phyloP scores from a whole-genome alignment of 225 moss, liverwort and hornwort genomes.

The Thuidium tamariscinum region DNA sequence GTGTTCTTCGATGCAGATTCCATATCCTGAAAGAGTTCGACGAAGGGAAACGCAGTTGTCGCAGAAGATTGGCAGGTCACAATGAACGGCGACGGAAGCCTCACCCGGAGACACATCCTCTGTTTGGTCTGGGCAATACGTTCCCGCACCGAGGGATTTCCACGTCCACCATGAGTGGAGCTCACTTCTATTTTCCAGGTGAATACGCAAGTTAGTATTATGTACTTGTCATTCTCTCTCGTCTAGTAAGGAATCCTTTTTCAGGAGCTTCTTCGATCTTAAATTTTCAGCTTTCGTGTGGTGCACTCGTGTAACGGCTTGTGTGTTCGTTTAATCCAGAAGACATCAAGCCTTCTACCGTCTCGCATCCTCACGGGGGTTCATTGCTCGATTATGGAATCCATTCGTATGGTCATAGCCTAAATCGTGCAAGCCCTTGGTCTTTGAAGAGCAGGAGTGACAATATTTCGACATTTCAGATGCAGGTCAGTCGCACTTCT shows the following conservation, averaged over 20 bases:
- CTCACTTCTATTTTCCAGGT: slow-evolving; percentile 12
- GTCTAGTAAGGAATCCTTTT: neutral
- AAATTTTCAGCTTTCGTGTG: neutral
- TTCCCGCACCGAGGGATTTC: slow-evolving; percentile 34
- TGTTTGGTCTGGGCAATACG: slow-evolving; percentile 21
- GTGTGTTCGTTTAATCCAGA: neutral
- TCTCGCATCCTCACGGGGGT: slow-evolving; percentile 1
- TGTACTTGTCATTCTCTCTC: neutral
- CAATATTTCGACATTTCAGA: slow-evolving; percentile 37
- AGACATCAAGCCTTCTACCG: slow-evolving; percentile 20
- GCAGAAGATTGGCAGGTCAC: slow-evolving; percentile 77
- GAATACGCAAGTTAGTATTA: neutral
- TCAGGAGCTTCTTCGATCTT: neutral
- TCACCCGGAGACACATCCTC: slow-evolving; percentile 53
- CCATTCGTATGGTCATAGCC: slow-evolving; percentile 2
- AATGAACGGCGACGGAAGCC: slow-evolving; percentile 83
- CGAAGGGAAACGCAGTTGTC: slow-evolving; percentile 82
- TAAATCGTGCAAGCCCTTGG: slow-evolving; percentile 20
- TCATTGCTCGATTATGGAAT: slow-evolving; percentile 6
- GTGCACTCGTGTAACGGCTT: neutral
- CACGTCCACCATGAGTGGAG: slow-evolving; percentile 27
- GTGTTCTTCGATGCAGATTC: slow-evolving; percentile 40
- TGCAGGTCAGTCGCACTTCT: slow-evolving; percentile 27
- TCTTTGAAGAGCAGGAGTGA: slow-evolving; percentile 19
- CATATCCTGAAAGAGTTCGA: slow-evolving; percentile 81